These are phyloP conservation scores for Fraxinus excelsior DNA, from an alignment of 257 asterid species.

Conservation along the genomic window DNA sequence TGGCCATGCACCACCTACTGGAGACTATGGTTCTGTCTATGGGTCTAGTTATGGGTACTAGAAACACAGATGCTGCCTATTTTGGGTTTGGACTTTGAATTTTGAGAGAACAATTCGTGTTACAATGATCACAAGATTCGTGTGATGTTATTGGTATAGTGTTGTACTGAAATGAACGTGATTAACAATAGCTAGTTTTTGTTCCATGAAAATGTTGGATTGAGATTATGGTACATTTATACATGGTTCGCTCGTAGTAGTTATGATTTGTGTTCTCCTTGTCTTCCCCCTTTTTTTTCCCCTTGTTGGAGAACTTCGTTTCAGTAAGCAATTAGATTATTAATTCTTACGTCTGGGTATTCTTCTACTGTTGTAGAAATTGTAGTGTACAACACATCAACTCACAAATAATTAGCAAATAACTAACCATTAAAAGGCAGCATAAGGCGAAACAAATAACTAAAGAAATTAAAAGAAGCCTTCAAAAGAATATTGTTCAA, in stretches of 20 bases:
- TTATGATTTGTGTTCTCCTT: no score
- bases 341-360: no score
- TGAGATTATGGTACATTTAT: neutral
- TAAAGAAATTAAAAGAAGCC: no score
- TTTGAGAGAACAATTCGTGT: neutral
- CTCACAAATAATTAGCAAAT: no score
- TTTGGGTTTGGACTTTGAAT: constrained; percentile 14
- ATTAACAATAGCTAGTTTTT: neutral
- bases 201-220: neutral
- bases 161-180: constrained; percentile 21
- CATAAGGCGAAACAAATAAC: no score
- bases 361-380: no score
- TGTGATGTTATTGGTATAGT: constrained; percentile 2
- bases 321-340: no score
- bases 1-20: constrained; percentile 42
- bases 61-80: constrained; percentile 2
- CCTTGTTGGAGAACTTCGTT: no score
- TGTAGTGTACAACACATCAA: no score
- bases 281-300: no score
- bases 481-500: no score
- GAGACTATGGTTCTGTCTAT: constrained; percentile 61
- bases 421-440: no score
- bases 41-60: constrained; percentile 62
- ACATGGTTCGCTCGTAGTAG: neutral
- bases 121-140: neutral